Evolutionary conservation across 805 yeast genomes (phyloP).

Genomic region (Metschnikowia baotianmanensis): DNA sequence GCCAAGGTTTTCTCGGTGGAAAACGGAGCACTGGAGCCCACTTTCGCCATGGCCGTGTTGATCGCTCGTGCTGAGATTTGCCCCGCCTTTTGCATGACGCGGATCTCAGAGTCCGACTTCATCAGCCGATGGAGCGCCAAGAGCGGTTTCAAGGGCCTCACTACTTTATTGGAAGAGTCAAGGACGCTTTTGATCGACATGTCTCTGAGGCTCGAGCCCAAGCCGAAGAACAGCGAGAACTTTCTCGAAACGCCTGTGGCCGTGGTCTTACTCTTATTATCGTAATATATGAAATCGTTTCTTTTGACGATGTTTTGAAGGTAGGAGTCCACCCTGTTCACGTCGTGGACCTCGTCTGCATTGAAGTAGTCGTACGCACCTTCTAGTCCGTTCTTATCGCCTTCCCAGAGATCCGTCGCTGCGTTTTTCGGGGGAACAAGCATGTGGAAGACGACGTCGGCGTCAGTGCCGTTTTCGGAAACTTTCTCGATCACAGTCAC

Average conservation of each 20-base stretch:
- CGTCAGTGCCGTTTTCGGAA: slow-evolving; percentile 41
- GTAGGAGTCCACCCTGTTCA: slow-evolving; percentile 42
- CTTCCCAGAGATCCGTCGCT: slow-evolving; percentile 90
- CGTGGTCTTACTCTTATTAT: slow-evolving; percentile 31
- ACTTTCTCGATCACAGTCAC: slow-evolving; percentile 65
- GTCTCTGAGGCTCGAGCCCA: slow-evolving; percentile 8
- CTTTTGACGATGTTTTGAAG: slow-evolving; percentile 47
- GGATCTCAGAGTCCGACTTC: slow-evolving; percentile 75
- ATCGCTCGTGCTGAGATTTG: slow-evolving; percentile 79
- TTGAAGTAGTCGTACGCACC: slow-evolving; percentile 84
- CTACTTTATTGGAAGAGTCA: slow-evolving; percentile 31
- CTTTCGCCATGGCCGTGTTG: slow-evolving; percentile 72
- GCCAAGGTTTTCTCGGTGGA: slow-evolving; percentile 74
- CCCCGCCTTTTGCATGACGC: slow-evolving; percentile 79
- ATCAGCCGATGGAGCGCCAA: slow-evolving; percentile 56
- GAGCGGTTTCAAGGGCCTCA: slow-evolving; percentile 43
- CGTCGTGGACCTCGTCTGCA: slow-evolving; percentile 70
- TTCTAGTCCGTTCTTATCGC: slow-evolving; percentile 80
- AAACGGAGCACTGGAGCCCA: slow-evolving; percentile 45
- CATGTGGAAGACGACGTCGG: slow-evolving; percentile 65
- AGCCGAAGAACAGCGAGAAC: slow-evolving; percentile 21
- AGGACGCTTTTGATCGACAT: slow-evolving; percentile 22
- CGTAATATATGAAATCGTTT: slow-evolving; percentile 55
- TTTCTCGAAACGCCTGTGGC: slow-evolving; percentile 5
- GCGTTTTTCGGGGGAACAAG: slow-evolving; percentile 82